Evolutionary conservation across 768 basidiomycete genomes (phyloP).

Genomic region (Pulveroboletus sp.): DNA sequence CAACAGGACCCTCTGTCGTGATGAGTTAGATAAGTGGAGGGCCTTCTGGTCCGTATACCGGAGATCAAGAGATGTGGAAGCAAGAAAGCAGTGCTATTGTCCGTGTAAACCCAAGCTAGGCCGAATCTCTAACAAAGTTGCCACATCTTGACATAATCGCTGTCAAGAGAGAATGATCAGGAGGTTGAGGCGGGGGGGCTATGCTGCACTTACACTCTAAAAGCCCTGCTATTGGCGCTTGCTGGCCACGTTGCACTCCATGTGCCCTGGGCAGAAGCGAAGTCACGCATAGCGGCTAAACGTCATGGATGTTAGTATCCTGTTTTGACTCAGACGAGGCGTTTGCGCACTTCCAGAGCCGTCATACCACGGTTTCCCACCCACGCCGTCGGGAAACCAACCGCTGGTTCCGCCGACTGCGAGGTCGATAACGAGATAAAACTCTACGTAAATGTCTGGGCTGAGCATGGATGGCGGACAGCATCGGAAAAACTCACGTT

Average conservation of each 20-base stretch:
- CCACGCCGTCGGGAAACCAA: conserved; percentile 44
- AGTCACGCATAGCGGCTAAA: conserved; percentile 65
- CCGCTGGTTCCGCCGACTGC: conserved; percentile 81
- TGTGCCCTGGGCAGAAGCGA: conserved; percentile 53
- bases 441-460: conserved; percentile 43
- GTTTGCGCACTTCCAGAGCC: conserved; percentile 43
- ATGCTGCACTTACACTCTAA: conserved; percentile 53
- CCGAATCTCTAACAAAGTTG: conserved; percentile 20
- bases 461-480: background rate
- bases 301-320: conserved; percentile 1
- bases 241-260: conserved; percentile 81
- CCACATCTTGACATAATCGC: conserved; percentile 35
- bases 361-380: conserved; percentile 63
- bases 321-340: conserved; percentile 13
- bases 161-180: background rate
- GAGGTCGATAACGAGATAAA: conserved; percentile 80
- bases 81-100: background rate
- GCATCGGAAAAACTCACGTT: conserved; percentile 23
- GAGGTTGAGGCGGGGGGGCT: too few relatives aligned
- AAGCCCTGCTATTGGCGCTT: conserved; percentile 56
- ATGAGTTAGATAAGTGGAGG: background rate
- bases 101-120: background rate
- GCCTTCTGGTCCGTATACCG: background rate
- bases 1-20: conserved; percentile 1
- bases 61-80: background rate